Percentiles rank a stretch among this genome's conserved stretches.
These are phyloP conservation scores for Phytophthora hybrid DNA, from an alignment of 352 stramenopile genomes.

Conservation along the genomic window DNA sequence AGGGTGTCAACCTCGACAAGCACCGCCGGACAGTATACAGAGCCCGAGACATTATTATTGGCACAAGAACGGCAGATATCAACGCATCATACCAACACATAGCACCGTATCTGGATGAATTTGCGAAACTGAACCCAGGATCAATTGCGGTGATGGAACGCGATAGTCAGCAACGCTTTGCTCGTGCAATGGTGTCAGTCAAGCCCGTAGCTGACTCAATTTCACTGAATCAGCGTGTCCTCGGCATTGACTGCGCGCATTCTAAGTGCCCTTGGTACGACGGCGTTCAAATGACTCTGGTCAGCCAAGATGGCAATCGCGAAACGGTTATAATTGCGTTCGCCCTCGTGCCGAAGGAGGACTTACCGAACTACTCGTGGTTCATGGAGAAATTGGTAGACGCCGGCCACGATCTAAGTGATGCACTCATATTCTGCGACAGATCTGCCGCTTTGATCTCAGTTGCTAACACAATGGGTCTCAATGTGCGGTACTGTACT, in stretches of 20 bases:
- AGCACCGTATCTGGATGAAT: no score
- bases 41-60: no score
- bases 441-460: not conserved
- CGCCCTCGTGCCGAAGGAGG: not conserved
- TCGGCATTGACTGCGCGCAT: not conserved
- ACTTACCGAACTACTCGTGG: not conserved
- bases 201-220: no score
- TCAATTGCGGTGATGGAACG: not conserved
- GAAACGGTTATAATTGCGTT: constrained; percentile 1
- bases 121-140: no score
- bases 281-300: not conserved
- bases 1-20: no score
- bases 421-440: not conserved
- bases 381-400: not conserved
- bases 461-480: not conserved
- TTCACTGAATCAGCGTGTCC: no score
- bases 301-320: not conserved
- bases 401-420: not conserved
- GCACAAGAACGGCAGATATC: no score
- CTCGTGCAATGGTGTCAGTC: no score
- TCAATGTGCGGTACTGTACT: not conserved
- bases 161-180: no score
- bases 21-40: no score
- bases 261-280: not conserved
- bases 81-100: no score